These are phyloP conservation scores for Calonectria pseudoreteaudii DNA, from an alignment of 2,329 filamentous ascomycete genomes.

Conservation along the genomic window DNA sequence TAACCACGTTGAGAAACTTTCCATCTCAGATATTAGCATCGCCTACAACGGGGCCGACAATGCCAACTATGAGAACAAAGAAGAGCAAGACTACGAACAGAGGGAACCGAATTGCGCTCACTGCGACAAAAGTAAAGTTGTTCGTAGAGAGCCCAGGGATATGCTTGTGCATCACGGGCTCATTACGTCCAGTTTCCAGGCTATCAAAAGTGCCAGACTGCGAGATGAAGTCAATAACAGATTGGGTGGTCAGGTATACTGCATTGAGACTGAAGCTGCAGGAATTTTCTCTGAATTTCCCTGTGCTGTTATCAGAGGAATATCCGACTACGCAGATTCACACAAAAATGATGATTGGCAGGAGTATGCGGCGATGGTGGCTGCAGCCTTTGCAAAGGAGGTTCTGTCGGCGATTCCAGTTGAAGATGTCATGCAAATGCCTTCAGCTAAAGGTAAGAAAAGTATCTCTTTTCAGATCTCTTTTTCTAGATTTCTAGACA, in stretches of 20 bases:
- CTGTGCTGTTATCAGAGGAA: background rate
- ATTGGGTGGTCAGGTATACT: background rate
- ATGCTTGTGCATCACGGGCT: background rate
- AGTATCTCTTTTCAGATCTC: no score
- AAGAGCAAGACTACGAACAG: background rate
- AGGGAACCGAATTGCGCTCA: background rate
- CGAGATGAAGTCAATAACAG: background rate
- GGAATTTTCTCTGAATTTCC: background rate
- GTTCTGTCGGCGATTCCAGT: background rate
- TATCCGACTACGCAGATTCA: slow-evolving; percentile 7
- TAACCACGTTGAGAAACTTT: background rate
- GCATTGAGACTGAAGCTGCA: background rate
- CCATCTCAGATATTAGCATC: background rate
- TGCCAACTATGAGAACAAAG: background rate
- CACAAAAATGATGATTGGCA: background rate
- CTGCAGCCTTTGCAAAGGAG: background rate
- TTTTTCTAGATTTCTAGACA: no score
- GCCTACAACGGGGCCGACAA: background rate
- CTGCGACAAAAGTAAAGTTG: background rate
- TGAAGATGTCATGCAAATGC: background rate
- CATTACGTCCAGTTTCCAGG: background rate
- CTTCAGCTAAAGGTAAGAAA: background rate
- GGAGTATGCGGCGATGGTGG: background rate
- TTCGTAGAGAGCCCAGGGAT: background rate
- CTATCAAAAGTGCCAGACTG: background rate